Evolutionary conservation across 129 eudicot species (phyloP).

Genomic region (Escallonia herrerae): DNA sequence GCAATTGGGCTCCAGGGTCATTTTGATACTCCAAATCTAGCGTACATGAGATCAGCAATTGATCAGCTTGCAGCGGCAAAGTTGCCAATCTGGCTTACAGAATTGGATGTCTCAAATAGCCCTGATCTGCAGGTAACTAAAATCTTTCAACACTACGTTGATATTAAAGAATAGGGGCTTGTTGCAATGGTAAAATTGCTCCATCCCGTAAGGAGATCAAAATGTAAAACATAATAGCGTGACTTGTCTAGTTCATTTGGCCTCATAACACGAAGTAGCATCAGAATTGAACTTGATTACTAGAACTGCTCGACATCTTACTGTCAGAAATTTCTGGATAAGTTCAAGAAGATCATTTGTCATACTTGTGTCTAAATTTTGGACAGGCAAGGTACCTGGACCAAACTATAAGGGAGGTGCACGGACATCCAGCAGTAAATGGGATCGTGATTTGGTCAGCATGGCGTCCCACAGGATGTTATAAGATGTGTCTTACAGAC

Average conservation of each 20-base stretch:
- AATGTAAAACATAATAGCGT: too few relatives aligned
- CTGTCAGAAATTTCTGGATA: too few relatives aligned
- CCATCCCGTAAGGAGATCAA: too few relatives aligned
- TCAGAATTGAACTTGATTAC: too few relatives aligned
- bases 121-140: not conserved
- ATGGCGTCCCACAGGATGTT: slow-evolving; percentile 41
- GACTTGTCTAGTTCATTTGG: too few relatives aligned
- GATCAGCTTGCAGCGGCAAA: slow-evolving; percentile 43
- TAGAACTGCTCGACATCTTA: too few relatives aligned
- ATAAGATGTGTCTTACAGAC: slow-evolving; percentile 57
- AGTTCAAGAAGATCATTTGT: too few relatives aligned
- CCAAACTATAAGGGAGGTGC: slow-evolving; percentile 44
- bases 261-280: too few relatives aligned
- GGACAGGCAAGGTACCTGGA: slow-evolving; percentile 37
- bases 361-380: too few relatives aligned
- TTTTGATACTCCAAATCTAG: slow-evolving; percentile 37
- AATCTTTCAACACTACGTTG: too few relatives aligned
- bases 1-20: slow-evolving; percentile 59
- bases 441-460: slow-evolving; percentile 66
- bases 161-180: too few relatives aligned
- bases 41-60: slow-evolving; percentile 52
- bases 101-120: slow-evolving; percentile 36
- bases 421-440: slow-evolving; percentile 40
- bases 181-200: too few relatives aligned
- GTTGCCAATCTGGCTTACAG: slow-evolving; percentile 74